Conservation (phyloP, 2,329 filamentous ascomycete species). For the Scytalidium lignicola region DNA sequence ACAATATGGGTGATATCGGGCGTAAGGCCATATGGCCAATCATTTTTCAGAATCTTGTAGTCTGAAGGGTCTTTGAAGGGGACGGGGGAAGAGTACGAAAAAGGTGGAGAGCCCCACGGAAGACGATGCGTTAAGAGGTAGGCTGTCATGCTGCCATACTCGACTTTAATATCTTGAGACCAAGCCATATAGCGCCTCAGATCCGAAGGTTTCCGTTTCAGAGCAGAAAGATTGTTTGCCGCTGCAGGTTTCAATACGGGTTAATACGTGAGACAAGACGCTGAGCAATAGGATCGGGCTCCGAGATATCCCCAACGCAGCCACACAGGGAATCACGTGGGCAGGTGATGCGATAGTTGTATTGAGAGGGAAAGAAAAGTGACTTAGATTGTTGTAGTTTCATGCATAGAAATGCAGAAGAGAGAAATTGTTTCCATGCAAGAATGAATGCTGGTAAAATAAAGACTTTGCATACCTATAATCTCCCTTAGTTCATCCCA, state of each 20-base stretch:
- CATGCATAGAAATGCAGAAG: no score
- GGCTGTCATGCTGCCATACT: constrained; percentile 74
- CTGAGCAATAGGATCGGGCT: neutral
- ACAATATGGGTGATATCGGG: constrained; percentile 72
- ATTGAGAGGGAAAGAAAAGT: no score
- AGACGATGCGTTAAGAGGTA: constrained; percentile 73
- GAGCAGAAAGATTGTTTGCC: constrained; percentile 60
- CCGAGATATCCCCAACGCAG: neutral
- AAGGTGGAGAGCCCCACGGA: constrained; percentile 62
- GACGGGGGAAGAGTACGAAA: constrained; percentile 31
- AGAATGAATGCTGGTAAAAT: neutral
- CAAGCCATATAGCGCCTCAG: constrained; percentile 75
- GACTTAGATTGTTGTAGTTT: no score
- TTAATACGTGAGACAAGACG: neutral
- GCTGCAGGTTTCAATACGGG: constrained; percentile 27
- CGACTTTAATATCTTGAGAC: constrained; percentile 61
- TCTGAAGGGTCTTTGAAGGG: constrained; percentile 52
- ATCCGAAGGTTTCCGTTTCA: constrained; percentile 78
- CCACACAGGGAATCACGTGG: no score
- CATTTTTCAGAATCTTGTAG: constrained; percentile 73
- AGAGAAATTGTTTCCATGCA: no score
- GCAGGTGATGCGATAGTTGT: no score
- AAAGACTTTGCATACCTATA: constrained; percentile 44
- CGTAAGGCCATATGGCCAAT: constrained; percentile 85
- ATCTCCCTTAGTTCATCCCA: constrained; percentile 71